Base-by-base conservation (phyloP, 768 basidiomycete species). In the Megacollybia marginata region DNA sequence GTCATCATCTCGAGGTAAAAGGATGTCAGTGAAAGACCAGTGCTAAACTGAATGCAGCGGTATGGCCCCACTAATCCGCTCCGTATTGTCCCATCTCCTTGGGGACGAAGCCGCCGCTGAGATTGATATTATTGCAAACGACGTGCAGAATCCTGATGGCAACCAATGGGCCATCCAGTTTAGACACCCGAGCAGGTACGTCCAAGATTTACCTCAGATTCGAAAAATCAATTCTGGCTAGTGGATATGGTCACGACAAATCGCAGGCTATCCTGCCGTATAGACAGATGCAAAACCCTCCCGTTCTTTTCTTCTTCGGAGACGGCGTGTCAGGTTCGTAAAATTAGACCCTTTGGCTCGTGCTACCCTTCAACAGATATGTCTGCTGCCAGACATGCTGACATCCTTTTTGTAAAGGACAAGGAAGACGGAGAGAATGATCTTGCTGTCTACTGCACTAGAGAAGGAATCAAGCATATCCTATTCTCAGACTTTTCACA, bases 71-170 rank as follows among this genome's bases (percentile, higher is more conserved):
- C 78, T 89, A 55, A 97, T 99, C 57, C 88, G 91, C 38, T 90
- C 90, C 0, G 87, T 96, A 5, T 76, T 97, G n/a, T 79, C 82
- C 43, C 85, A 82, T 54, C 81, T 93, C 42, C 71, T 94, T 47
- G 88, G 87, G 9, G 73, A 80, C 33, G 78, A 84, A 52, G 80
- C 79, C 28, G 83, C 89, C 4, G 69, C 78, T 42, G 74, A 81
- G 33, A 94, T 98, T 48, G 82, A 89, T 52, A 88, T 99, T 60
- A 89, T 99, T 57, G 84, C 94, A n/a, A 99, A 99, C 68, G 86
- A 91, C 54, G n/a, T 28, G 91, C 88, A 40, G 69, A 72, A 79
- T 19, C 69, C 77, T 6, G 79, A 84, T 51, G 83, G n/a, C n/a
- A n/a, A 80, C 2, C 76, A 72, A 53, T 93, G 94, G 86, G 75